phyloP scores from a whole-genome alignment of 139 green algal genomes.

The Eudorina sp. region DNA sequence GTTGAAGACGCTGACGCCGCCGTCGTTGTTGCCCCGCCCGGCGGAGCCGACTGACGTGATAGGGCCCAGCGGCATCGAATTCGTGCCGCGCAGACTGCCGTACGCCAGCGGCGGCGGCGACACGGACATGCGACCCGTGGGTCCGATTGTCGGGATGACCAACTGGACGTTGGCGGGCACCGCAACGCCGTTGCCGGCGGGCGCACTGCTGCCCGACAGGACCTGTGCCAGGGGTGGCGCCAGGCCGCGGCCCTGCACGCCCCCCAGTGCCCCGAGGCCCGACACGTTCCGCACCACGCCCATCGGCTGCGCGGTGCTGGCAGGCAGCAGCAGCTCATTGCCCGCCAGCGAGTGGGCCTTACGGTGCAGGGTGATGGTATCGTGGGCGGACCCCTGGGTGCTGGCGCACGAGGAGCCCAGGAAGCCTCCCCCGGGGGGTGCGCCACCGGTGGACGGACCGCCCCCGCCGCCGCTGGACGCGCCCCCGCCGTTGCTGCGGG shows the following conservation, averaged over 20 bases:
- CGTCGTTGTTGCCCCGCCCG: not conserved
- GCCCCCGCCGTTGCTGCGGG: not conserved
- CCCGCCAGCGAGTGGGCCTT: constrained; percentile 25
- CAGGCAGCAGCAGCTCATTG: not conserved
- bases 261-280: not conserved
- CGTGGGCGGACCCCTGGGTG: not conserved
- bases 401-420: not conserved
- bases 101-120: constrained; percentile 2
- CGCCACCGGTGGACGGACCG: not conserved
- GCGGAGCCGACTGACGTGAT: not conserved
- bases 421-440: not conserved
- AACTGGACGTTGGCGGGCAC: not conserved
- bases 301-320: not conserved
- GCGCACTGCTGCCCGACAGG: not conserved
- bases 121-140: not conserved
- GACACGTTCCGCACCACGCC: too few relatives aligned
- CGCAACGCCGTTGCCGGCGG: not conserved
- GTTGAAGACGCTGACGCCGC: too few relatives aligned
- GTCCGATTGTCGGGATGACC: not conserved
- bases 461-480: not conserved
- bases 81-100: not conserved
- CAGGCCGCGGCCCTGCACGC: constrained; percentile 36
- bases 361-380: not conserved
- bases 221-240: not conserved
- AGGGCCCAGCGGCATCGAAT: not conserved